Evolutionary conservation across 495 filamentous ascomycete species (phyloP).

Genomic region (Neurospora sp.): DNA sequence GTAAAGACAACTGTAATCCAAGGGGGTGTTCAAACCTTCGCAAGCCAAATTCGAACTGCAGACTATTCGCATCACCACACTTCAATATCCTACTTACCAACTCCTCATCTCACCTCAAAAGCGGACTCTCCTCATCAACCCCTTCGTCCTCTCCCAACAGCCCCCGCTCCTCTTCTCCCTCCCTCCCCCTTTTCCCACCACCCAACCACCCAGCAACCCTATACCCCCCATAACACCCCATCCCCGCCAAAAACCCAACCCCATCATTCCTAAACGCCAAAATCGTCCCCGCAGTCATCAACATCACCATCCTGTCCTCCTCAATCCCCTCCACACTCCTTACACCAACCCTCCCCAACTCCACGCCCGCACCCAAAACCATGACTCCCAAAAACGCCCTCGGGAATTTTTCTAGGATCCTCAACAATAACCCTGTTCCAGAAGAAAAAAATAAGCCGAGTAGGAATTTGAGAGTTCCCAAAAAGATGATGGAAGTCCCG

Average conservation of each 20-base stretch:
- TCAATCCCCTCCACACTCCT: constrained; percentile 55
- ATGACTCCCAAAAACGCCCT: constrained; percentile 68
- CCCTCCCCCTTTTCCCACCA: neutral
- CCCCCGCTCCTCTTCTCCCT: neutral
- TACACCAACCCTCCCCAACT: constrained; percentile 75
- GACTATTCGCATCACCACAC: neutral
- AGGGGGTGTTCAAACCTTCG: neutral
- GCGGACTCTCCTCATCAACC: constrained; percentile 5
- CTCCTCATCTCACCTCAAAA: constrained; percentile 6
- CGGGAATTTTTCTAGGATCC: constrained; percentile 61
- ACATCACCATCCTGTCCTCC: constrained; percentile 76
- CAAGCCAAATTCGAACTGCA: neutral
- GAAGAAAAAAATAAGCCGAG: constrained; percentile 69
- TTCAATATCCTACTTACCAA: neutral
- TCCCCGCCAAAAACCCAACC: constrained; percentile 73
- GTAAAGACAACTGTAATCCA: neutral
- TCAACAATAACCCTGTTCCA: constrained; percentile 45
- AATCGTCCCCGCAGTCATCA: constrained; percentile 69
- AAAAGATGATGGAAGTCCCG: constrained; percentile 68
- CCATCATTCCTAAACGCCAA: constrained; percentile 86
- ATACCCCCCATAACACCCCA: constrained; percentile 38
- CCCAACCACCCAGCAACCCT: neutral
- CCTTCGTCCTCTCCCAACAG: neutral
- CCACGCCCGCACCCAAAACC: constrained; percentile 80
- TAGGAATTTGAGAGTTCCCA: constrained; percentile 66